Conservation (phyloP, 257 asterid genomes). For the Solanum microdontum region DNA sequence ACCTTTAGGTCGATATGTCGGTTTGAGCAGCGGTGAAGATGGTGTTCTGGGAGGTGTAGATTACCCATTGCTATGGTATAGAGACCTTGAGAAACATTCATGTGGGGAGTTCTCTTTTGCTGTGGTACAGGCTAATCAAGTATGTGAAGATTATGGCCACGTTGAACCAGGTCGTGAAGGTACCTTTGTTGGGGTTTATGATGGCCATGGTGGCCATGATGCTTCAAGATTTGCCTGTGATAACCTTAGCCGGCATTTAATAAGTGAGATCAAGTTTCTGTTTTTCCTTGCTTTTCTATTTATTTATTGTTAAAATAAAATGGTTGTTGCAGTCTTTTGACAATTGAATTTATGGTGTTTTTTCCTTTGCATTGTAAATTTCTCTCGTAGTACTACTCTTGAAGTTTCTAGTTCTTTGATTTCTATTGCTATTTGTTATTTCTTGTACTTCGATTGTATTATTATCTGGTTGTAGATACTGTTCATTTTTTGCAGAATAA, state of each 20-base stretch:
- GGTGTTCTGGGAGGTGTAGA: not conserved
- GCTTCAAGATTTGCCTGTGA: slow-evolving; percentile 49
- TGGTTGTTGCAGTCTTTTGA: too few species aligned
- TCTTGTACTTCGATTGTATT: not conserved
- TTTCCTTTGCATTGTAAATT: not conserved
- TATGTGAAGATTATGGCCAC: slow-evolving; percentile 67
- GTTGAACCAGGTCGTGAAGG: slow-evolving; percentile 54
- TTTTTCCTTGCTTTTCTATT: not conserved
- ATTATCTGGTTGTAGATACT: not conserved
- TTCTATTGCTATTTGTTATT: not conserved
- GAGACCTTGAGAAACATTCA: slow-evolving; percentile 71
- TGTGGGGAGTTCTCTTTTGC: slow-evolving; percentile 69
- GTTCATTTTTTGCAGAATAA: not conserved
- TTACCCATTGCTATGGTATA: slow-evolving; percentile 47
- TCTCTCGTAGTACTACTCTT: not conserved
- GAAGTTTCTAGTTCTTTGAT: not conserved
- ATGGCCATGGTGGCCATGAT: slow-evolving; percentile 82
- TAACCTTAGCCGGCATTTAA: slow-evolving; percentile 40
- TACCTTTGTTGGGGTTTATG: slow-evolving; percentile 71
- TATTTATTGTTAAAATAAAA: not conserved
- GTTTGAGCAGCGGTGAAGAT: slow-evolving; percentile 50
- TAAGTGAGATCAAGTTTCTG: slow-evolving; percentile 27
- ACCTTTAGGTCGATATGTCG: slow-evolving; percentile 67
- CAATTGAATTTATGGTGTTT: not conserved
- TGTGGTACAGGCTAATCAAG: slow-evolving; percentile 55